A percentile compares a stretch with the other conserved stretches of the same genome.
phyloP scores from a whole-genome alignment of 106 monocot genomes.

The Dendrobium huoshanense region DNA sequence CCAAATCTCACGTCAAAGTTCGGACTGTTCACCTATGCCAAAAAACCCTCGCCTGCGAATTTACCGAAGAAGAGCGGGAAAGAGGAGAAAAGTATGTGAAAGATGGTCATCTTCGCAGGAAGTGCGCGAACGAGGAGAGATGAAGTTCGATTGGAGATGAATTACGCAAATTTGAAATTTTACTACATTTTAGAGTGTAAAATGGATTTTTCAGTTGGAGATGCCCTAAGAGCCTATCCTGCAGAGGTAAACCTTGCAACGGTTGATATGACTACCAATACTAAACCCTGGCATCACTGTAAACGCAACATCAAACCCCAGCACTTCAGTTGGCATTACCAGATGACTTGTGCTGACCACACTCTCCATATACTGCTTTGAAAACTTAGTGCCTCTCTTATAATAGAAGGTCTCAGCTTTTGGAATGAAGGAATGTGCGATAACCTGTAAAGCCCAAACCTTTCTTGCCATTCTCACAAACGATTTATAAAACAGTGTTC shows the following conservation, averaged over 20 bases:
- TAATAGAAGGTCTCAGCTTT: slow-evolving; percentile 65
- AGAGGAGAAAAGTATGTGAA: too few relatives aligned
- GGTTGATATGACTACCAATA: slow-evolving; percentile 54
- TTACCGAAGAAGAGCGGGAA: too few relatives aligned
- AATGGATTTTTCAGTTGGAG: too few relatives aligned
- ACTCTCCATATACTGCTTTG: slow-evolving; percentile 73
- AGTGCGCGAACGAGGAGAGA: too few relatives aligned
- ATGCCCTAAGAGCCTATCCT: background rate
- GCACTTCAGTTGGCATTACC: slow-evolving; percentile 23
- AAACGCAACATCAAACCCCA: slow-evolving; percentile 54
- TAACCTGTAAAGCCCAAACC: slow-evolving; percentile 72
- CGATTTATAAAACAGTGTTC: slow-evolving; percentile 82
- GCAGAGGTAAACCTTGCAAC: slow-evolving; percentile 56
- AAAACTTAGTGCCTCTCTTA: slow-evolving; percentile 54
- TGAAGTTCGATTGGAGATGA: too few relatives aligned
- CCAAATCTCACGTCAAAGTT: too few relatives aligned
- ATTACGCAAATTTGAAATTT: too few relatives aligned
- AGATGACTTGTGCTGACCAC: slow-evolving; percentile 42
- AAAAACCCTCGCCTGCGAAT: too few relatives aligned
- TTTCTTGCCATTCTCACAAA: slow-evolving; percentile 75
- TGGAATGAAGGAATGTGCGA: slow-evolving; percentile 70
- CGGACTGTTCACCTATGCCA: too few relatives aligned
- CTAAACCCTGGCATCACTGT: slow-evolving; percentile 91
- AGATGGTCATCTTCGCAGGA: too few relatives aligned
- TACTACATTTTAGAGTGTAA: too few relatives aligned